Evolutionary conservation across 768 basidiomycete species (phyloP).

Genomic region (Leccinum barrowsii): DNA sequence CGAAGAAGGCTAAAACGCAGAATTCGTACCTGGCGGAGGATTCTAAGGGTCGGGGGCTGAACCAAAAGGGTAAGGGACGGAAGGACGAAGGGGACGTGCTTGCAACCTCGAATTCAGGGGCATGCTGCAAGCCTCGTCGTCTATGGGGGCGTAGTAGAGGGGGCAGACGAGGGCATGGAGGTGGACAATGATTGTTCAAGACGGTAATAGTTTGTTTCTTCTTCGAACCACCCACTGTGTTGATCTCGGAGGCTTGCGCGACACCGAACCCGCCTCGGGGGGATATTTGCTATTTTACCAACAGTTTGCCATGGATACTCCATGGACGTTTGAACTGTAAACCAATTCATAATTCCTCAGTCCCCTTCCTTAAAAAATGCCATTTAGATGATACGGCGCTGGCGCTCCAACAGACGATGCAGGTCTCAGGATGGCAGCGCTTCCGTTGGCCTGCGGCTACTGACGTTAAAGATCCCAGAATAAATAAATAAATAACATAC

Average conservation of each 20-base stretch:
- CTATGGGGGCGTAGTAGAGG: constrained; percentile 27
- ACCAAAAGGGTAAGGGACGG: constrained; percentile 53
- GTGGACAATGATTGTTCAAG: constrained; percentile 60
- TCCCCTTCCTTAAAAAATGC: too few species aligned
- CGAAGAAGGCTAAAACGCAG: constrained; percentile 51
- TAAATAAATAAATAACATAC: not conserved
- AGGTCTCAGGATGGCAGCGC: not conserved
- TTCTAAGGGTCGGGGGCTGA: constrained; percentile 56
- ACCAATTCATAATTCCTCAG: too few species aligned
- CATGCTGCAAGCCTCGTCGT: constrained; percentile 51
- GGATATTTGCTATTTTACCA: too few species aligned
- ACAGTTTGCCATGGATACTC: too few species aligned
- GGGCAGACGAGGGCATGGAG: constrained; percentile 60
- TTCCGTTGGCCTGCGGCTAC: not conserved
- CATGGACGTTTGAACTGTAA: not conserved
- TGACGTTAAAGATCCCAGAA: not conserved
- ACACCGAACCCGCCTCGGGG: too few species aligned
- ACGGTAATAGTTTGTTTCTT: constrained; percentile 17
- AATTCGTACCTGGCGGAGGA: constrained; percentile 79
- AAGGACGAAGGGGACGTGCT: constrained; percentile 74
- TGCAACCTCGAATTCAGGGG: constrained; percentile 66
- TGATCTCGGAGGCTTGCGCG: too few species aligned
- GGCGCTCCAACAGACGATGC: not conserved
- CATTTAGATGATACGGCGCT: not conserved
- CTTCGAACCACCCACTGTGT: not conserved